Percentiles rank a stretch among this genome's conserved stretches.
These are phyloP conservation scores for Closterium sp. DNA, from an alignment of 139 green algal species.

Conservation along the genomic window DNA sequence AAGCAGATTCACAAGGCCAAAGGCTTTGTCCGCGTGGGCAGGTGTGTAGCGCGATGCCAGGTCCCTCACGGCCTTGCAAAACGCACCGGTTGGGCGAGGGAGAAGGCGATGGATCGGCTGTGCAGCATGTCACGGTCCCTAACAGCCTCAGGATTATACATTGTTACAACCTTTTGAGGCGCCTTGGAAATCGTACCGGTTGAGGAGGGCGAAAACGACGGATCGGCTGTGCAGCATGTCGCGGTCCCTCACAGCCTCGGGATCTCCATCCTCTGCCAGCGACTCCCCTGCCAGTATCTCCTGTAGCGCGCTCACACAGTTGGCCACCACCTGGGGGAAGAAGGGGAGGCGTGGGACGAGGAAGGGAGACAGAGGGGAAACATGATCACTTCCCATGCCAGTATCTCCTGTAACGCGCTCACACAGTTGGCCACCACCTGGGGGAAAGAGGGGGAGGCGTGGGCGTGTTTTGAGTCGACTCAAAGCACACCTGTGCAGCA, in stretches of 20 bases:
- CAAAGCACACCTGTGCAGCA: slow-evolving; percentile 64
- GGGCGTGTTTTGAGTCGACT: slow-evolving; percentile 86
- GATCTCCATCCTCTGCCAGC: neutral
- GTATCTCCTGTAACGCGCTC: slow-evolving; percentile 48
- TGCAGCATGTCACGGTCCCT: slow-evolving; percentile 42
- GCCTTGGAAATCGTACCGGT: slow-evolving; percentile 44
- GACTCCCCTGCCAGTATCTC: slow-evolving; percentile 40
- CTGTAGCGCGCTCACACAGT: slow-evolving; percentile 69
- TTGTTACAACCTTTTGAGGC: too few species aligned
- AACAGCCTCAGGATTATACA: neutral
- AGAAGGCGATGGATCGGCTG: slow-evolving; percentile 75
- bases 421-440: slow-evolving; percentile 53
- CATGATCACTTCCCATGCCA: neutral
- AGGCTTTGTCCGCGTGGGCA: too few species aligned
- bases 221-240: slow-evolving; percentile 58
- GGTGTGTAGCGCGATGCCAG: too few species aligned
- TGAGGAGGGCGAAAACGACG: slow-evolving; percentile 85
- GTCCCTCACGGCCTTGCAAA: fast-evolving
- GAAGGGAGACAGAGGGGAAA: too few species aligned
- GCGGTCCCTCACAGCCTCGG: slow-evolving; percentile 1
- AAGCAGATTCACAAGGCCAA: too few species aligned
- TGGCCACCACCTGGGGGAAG: slow-evolving; percentile 71
- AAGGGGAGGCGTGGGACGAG: neutral
- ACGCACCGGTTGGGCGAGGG: slow-evolving; percentile 74
- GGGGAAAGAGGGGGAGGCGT: too few species aligned